Conservation (phyloP, 306 rosid genomes). For the Begonia masoniana region DNA sequence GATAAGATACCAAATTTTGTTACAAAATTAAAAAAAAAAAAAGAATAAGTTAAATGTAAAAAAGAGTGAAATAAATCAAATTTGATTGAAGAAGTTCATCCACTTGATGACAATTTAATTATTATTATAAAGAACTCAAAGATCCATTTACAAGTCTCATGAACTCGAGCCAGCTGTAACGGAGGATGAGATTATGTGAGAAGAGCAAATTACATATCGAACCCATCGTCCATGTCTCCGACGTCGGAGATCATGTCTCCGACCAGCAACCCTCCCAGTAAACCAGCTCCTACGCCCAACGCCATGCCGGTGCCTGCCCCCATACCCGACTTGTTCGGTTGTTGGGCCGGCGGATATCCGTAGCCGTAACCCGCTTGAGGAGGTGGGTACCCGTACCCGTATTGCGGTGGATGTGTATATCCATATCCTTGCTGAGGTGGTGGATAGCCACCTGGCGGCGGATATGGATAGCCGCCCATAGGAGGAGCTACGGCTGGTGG, state of each 20-base stretch:
- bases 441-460: constrained; percentile 2
- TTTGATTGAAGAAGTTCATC: too few relatives aligned
- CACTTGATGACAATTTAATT: too few relatives aligned
- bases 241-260: constrained; percentile 32
- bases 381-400: constrained; percentile 9
- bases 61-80: too few relatives aligned
- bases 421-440: constrained; percentile 2
- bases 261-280: constrained; percentile 36
- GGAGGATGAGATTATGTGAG: too few relatives aligned
- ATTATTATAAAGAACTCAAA: too few relatives aligned
- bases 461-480: background rate
- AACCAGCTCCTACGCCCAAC: constrained; percentile 34
- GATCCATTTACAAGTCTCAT: too few relatives aligned
- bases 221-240: constrained; percentile 14
- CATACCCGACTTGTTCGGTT: constrained; percentile 18
- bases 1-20: too few relatives aligned
- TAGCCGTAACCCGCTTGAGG: constrained; percentile 15
- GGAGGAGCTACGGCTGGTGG: background rate
- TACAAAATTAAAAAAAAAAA: too few relatives aligned
- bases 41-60: too few relatives aligned
- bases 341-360: constrained; percentile 5
- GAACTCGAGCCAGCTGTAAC: too few relatives aligned
- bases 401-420: constrained; percentile 4
- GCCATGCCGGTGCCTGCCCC: constrained; percentile 15
- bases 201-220: constrained; percentile 8